Conservation (phyloP, 2,329 filamentous ascomycete species). For the Neurospora crassa region DNA sequence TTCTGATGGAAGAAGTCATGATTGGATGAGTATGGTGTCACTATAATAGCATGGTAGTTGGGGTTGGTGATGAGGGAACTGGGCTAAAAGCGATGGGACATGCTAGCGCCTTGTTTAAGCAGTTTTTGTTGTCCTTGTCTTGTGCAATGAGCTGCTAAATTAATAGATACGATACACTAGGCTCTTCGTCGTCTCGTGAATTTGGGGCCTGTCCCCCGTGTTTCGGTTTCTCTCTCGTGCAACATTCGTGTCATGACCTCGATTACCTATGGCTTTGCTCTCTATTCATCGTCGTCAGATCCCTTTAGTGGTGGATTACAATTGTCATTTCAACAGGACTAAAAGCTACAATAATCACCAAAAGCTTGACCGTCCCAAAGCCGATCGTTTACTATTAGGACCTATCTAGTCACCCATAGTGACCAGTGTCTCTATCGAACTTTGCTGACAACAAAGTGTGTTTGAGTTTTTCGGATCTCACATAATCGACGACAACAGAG, state of each 20-base stretch:
- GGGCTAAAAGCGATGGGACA: not conserved
- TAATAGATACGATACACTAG: not conserved
- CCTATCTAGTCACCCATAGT: not conserved
- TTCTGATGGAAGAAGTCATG: slow-evolving; percentile 30
- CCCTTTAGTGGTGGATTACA: not conserved
- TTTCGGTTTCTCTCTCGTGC: not conserved
- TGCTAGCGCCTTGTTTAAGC: not conserved
- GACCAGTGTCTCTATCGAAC: not conserved
- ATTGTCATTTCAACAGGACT: not conserved
- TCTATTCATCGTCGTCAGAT: not conserved
- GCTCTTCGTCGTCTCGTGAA: no score
- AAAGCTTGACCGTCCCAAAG: not conserved
- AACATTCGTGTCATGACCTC: not conserved
- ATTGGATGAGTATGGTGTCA: not conserved
- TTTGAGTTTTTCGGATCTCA: no score
- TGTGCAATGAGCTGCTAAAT: not conserved
- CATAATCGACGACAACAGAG: no score
- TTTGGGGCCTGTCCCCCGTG: not conserved
- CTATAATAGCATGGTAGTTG: not conserved
- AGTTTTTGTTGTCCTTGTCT: not conserved
- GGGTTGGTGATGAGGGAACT: not conserved
- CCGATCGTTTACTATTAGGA: not conserved
- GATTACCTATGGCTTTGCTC: not conserved
- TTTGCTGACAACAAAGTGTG: no score
- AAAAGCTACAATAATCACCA: not conserved